Percentiles rank a stretch among this genome's conserved stretches.
Evolutionary conservation across 805 yeast species (phyloP).

Genomic region (Sugiyamaella qingdaonensis): DNA sequence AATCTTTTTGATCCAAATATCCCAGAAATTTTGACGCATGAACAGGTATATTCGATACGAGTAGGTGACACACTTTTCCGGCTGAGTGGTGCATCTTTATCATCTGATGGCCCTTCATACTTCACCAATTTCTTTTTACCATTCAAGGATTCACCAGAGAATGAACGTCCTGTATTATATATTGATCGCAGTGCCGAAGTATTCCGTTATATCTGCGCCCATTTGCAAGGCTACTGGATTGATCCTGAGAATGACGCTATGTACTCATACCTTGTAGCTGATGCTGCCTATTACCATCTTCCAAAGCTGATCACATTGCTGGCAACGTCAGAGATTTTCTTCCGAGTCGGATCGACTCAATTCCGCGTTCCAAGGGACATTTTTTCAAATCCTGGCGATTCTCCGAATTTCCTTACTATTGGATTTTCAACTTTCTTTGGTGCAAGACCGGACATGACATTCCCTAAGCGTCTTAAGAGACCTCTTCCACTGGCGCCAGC

Average conservation of each 20-base stretch:
- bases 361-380: conserved; percentile 58
- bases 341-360: conserved; percentile 54
- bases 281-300: conserved; percentile 67
- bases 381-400: conserved; percentile 58
- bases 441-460: conserved; percentile 28
- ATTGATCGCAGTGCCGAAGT: conserved; percentile 72
- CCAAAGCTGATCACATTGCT: conserved; percentile 50
- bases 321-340: conserved; percentile 50
- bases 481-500: conserved; percentile 77
- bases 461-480: conserved; percentile 45
- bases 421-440: conserved; percentile 48
- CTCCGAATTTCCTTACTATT: conserved; percentile 72
- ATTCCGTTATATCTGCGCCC: conserved; percentile 62
- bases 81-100: conserved; percentile 78
- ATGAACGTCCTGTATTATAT: conserved; percentile 42
- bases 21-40: conserved; percentile 54
- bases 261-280: conserved; percentile 59
- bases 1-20: conserved; percentile 24
- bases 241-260: conserved; percentile 56
- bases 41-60: conserved; percentile 62
- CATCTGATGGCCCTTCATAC: conserved; percentile 84
- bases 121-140: conserved; percentile 65
- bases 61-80: conserved; percentile 61
- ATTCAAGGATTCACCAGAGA: conserved; percentile 28
- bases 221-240: conserved; percentile 68